phyloP scores from a whole-genome alignment of 192 early-diverging fungal genomes.

The Geosiphon pyriformis region DNA sequence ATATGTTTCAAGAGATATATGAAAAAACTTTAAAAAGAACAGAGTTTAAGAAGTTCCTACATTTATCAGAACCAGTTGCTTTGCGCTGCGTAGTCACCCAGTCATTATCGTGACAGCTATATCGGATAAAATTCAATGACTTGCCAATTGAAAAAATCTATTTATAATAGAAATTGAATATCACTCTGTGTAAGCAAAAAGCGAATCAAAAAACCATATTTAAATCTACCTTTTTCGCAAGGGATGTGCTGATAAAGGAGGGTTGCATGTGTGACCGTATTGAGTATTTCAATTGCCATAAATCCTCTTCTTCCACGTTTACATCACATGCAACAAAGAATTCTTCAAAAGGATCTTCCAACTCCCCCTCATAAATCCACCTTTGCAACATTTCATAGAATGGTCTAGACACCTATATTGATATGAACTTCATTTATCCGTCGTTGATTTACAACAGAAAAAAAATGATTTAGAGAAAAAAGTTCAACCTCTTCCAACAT shows the following conservation, averaged over 20 bases:
- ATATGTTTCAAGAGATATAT: not conserved
- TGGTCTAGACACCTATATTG: conserved; percentile 63
- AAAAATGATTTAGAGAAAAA: conserved; percentile 2
- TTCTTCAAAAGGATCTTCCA: conserved; percentile 87
- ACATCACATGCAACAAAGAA: conserved; percentile 76
- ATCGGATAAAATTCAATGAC: conserved; percentile 77
- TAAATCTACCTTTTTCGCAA: conserved; percentile 89
- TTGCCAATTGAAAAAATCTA: conserved; percentile 83
- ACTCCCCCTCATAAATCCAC: conserved; percentile 93
- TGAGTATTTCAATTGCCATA: conserved; percentile 79
- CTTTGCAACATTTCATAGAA: conserved; percentile 84
- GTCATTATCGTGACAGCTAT: conserved; percentile 54
- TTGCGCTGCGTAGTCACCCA: conserved; percentile 10
- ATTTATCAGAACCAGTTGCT: conserved; percentile 2
- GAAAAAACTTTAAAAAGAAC: not conserved
- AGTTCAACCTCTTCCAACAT: conserved; percentile 62
- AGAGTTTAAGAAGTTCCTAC: conserved; percentile 4
- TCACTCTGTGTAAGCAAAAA: no score
- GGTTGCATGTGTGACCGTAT: conserved; percentile 83
- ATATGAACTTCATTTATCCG: not conserved
- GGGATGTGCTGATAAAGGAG: conserved; percentile 61
- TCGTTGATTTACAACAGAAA: not conserved
- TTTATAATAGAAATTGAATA: conserved; percentile 8
- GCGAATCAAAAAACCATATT: no score
- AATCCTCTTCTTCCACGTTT: conserved; percentile 55